Base-by-base conservation (phyloP, 805 yeast genomes). In the Lipomyces mesembrius region DNA sequence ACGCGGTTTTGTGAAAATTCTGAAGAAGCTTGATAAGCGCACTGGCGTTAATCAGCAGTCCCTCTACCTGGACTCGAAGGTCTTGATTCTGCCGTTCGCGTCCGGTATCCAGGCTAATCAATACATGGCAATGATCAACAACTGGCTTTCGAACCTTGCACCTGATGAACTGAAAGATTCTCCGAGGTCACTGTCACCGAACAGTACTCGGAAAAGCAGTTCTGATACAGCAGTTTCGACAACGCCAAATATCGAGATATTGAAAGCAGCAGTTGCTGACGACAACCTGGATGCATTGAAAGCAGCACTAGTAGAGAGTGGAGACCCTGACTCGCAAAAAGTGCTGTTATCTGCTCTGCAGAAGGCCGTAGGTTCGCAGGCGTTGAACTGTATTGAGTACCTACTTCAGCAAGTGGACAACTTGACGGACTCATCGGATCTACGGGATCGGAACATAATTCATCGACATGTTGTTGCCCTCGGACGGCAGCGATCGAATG, bases 21-120 rank as follows among this genome's bases (percentile, higher is more conserved):
- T 94, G 75, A 93, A 93, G 79, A 93, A 93, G 75, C 82, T 93
- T 73, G 98, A 94, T 77, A 94, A 94, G 80, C 92, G 92, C 76
- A 81, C 85, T 34, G 89, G 90, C 6, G 85, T 90, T 0, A 76
- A 78, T 62, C 83, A 84, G 60, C 89, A 87, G 73, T 79, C 80
- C 32, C 76, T 82, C n/a, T 88, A 86, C 71, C 79, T 92, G 64
- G 77, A 83, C 35, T 84, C 94, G 0, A 85, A 94, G 73, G 86
- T 92, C 39, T 81, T 85, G 67, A 90, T 93, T 3, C 80, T 90
- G 60, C 88, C 91, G 1, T 92, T 93, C 78, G 90, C 96, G 11
- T 86, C 89, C 73, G 95, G 89, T 64, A 66, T 80, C 1, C 91
- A 87, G 17, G 81, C 90, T 25, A 79, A 85, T 17, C 80, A 80